Evolutionary conservation across 306 rosid genomes (phyloP), one percentile per base, ranked within the genome.

Genomic region (Carpinus fangiana): DNA sequence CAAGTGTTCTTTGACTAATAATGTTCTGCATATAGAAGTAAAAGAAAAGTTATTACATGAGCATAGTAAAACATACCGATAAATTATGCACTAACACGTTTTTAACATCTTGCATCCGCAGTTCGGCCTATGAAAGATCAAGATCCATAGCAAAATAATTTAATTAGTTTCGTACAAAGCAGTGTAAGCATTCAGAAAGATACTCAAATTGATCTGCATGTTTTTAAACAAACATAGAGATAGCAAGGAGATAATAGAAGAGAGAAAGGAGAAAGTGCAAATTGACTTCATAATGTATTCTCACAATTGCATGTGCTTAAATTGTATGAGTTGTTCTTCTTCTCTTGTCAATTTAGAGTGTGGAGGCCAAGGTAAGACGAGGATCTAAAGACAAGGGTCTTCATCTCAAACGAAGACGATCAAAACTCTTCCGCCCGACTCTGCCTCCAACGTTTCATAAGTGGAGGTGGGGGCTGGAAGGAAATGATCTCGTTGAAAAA

Each of bases 31-130:
- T 64, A 16, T 14, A 21, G 50, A 66, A 66, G 47, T 38, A 17
- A 41, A 64, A 64, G 23, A 64, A 11, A 11, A 23, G 36, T 23
- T 59, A 59, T 16, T 2, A 66, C 10, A 76, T 81, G 20, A 21
- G 38, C 34, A 73, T 69, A 21, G 71, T 43, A 64, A 70, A 73
- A 73, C 97, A 66, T 85, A 94, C 97, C 84, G 98, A 94, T 74
- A 94, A 90, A 88, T 89, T 92, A 88, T 92, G 98, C 74, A 90
- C 97, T 38, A 90, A 76, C 8, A 94, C 97, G 72, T 90, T 88
- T 83, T 86, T 90, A 45, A 86, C 92, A 53, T 94, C 98, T 83
- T 94, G 97, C 98, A 94, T 92, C 89, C 72, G 92, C 86, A 94
- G 64, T 75, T 94, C 98, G 17, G 98, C 97, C 98, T 94, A 93